Conservation (phyloP, 805 yeast species). For the Wickerhamiella dianesei region DNA sequence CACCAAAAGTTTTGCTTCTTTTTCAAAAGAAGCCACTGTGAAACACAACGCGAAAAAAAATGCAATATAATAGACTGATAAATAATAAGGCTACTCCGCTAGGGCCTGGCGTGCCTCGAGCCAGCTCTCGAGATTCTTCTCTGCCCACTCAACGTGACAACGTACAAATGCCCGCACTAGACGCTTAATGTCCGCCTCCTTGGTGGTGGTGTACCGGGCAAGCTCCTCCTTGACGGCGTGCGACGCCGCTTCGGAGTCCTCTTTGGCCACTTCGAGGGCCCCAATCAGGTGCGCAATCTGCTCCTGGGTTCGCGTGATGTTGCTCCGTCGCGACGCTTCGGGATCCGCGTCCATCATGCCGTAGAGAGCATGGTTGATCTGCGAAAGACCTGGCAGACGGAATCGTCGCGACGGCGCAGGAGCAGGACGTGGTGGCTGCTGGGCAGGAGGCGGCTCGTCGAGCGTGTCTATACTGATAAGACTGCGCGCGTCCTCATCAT, state of each 20-base stretch:
- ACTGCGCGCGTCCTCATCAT: neutral
- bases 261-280: constrained; percentile 39
- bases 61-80: too few relatives aligned
- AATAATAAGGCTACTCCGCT: constrained; percentile 2
- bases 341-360: constrained; percentile 58
- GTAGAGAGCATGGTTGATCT: constrained; percentile 38
- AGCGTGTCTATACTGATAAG: constrained; percentile 1
- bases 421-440: constrained; percentile 4
- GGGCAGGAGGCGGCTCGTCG: constrained; percentile 2
- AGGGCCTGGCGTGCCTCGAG: constrained; percentile 37
- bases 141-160: constrained; percentile 52
- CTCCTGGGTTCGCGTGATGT: constrained; percentile 31
- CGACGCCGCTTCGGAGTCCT: constrained; percentile 38
- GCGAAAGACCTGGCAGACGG: constrained; percentile 41
- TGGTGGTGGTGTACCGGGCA: constrained; percentile 34
- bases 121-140: constrained; percentile 54
- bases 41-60: too few relatives aligned
- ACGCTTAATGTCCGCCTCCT: constrained; percentile 37
- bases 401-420: constrained; percentile 23
- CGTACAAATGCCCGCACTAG: constrained; percentile 41
- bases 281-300: constrained; percentile 36
- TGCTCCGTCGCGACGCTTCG: constrained; percentile 44
- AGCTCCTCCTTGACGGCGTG: constrained; percentile 32
- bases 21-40: too few relatives aligned
- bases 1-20: too few relatives aligned